Percentiles rank a stretch among this genome's conserved stretches.
These are phyloP conservation scores for Martiniozyma asiatica DNA, from an alignment of 1,139 yeast species.

Conservation along the genomic window DNA sequence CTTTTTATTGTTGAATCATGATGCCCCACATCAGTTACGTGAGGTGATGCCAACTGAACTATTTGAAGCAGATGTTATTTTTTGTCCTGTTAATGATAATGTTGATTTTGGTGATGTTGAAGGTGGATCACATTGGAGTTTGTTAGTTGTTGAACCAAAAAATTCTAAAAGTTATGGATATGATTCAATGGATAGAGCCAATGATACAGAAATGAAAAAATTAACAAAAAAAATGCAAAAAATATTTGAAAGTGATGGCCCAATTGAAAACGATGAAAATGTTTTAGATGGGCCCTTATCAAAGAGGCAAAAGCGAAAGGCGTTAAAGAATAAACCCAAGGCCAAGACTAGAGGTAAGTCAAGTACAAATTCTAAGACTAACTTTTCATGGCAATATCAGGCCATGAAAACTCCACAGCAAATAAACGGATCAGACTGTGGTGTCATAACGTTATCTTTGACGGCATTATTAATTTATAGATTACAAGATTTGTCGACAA, in stretches of 20 bases:
- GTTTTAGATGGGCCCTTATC: too few species aligned
- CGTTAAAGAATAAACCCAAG: too few species aligned
- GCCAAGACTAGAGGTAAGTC: too few species aligned
- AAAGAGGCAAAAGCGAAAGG: too few species aligned
- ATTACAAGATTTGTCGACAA: constrained; percentile 21
- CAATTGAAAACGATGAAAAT: too few species aligned
- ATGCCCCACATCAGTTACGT: constrained; percentile 23
- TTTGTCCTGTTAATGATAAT: constrained; percentile 42
- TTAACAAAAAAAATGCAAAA: constrained; percentile 25
- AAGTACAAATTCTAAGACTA: too few species aligned
- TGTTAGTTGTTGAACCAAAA: constrained; percentile 27
- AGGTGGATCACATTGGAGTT: constrained; percentile 49
- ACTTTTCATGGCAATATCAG: too few species aligned
- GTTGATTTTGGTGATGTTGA: constrained; percentile 33
- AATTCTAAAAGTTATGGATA: constrained; percentile 26
- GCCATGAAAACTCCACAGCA: constrained; percentile 83
- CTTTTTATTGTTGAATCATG: constrained; percentile 20
- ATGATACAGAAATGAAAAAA: constrained; percentile 25
- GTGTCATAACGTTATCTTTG: constrained; percentile 50
- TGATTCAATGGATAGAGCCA: constrained; percentile 34
- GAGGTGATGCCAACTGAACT: constrained; percentile 31
- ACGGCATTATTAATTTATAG: constrained; percentile 30
- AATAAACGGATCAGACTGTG: constrained; percentile 67
- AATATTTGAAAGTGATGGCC: constrained; percentile 12
- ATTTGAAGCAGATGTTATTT: constrained; percentile 29